Evolutionary conservation across 2,329 filamentous ascomycete species (phyloP), one percentile per base, ranked within the genome.

Genomic region (Colletotrichum musae): DNA sequence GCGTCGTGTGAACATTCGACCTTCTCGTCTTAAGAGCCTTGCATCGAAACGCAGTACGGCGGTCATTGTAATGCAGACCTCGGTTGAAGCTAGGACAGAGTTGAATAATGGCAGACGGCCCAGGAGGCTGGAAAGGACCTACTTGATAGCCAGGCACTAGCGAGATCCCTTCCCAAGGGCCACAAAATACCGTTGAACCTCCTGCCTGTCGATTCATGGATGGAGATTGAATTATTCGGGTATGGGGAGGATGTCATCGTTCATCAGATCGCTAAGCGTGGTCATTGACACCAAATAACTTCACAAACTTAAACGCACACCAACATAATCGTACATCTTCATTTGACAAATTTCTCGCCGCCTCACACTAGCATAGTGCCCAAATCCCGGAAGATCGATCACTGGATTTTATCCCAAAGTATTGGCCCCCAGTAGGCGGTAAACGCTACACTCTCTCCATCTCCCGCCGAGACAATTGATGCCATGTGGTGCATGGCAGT

Each of bases 251-350:
- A 77, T 39, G 1, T 48, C 36, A 13, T 74, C 70, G 61, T 78
- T 72, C 45, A 71, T 73, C 58, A 76, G 72, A 26, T 76, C 59
- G n/a, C 69, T 71, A 13, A 77, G 73, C 15, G 77, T 76, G 2
- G 80, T 79, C 79, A 81, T 81, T n/a, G 78, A 76, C 6, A 84
- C 76, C 0, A 80, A 78, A 0, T 75, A 77, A 12, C 75, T 72
- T 1, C 65, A 21, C 21, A 21, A 21, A 21, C 21, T 21, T 21
- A 21, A 21, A 21, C 21, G 21, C 21, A 21, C 21, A 21, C 21
- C 21, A n/a, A n/a, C n/a, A n/a, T n/a, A n/a, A n/a, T n/a, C n/a
- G n/a, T n/a, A 24, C 21, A 24, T 36, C 10, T 36, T 36, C 32
- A 36, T 7, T 10, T 36, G 2, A 9, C 2, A 36, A 36, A 36